Percentiles rank a stretch among this genome's conserved stretches.
phyloP scores from a whole-genome alignment of 2,329 filamentous ascomycete species.

The Xylariaceae sp. region DNA sequence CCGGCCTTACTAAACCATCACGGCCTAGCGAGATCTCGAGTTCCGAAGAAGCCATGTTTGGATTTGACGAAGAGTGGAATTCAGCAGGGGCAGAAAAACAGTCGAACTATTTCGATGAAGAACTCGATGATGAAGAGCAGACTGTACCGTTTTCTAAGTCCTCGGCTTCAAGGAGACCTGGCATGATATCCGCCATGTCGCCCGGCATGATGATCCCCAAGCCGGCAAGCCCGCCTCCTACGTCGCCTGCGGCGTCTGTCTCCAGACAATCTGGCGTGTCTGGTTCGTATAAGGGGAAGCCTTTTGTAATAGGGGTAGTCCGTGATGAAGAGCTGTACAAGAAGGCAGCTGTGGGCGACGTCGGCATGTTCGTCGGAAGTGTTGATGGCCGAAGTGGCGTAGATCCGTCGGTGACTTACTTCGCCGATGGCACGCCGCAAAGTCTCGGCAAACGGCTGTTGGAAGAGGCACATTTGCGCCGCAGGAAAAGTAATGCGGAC shows the following conservation, averaged over 20 bases:
- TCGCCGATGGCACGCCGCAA: slow-evolving; percentile 40
- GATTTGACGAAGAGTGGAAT: slow-evolving; percentile 36
- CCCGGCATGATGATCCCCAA: slow-evolving; percentile 39
- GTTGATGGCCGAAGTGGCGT: slow-evolving; percentile 47
- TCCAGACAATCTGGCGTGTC: slow-evolving; percentile 30
- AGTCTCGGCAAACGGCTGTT: slow-evolving; percentile 46
- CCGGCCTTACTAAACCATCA: too few species aligned
- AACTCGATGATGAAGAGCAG: slow-evolving; percentile 26
- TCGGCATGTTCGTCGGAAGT: slow-evolving; percentile 49
- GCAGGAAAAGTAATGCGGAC: slow-evolving; percentile 10
- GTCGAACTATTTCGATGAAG: slow-evolving; percentile 32
- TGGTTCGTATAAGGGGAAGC: slow-evolving; percentile 50
- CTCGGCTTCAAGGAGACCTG: slow-evolving; percentile 13
- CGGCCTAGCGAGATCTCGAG: background rate
- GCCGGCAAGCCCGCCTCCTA: slow-evolving; percentile 27
- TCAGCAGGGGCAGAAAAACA: slow-evolving; percentile 21
- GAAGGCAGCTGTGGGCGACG: slow-evolving; percentile 43
- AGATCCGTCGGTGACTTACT: slow-evolving; percentile 43
- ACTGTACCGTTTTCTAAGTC: slow-evolving; percentile 16
- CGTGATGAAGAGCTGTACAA: slow-evolving; percentile 45
- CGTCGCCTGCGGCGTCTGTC: slow-evolving; percentile 30
- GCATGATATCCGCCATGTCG: slow-evolving; percentile 38
- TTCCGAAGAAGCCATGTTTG: slow-evolving; percentile 38
- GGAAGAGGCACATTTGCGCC: slow-evolving; percentile 36
- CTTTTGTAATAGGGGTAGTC: slow-evolving; percentile 49